Base-by-base conservation (phyloP, 306 rosid species). In the Albizia julibrissin region DNA sequence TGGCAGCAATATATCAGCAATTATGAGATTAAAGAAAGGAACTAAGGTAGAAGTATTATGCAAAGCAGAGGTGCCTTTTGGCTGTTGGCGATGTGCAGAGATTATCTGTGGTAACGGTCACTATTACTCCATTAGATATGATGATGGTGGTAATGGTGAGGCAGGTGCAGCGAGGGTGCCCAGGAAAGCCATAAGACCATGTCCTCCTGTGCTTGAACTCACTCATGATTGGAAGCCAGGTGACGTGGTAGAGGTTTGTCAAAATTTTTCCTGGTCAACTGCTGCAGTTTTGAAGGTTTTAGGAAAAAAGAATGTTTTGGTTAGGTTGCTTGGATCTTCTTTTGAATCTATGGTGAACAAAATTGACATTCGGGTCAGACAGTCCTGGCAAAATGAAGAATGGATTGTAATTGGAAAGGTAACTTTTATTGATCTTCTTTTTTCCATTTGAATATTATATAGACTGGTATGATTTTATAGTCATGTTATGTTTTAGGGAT, bases 331-430 rank as follows among this genome's bases (percentile, higher is more conserved):
- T 84, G 99, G 99, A 65, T 93, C 98, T 69, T 91, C 87, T 80
- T 18, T 79, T 80, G 94, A 94, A 78, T 87, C 86, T 79, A 88
- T 87, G 86, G 97, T 89, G 81, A 82, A 87, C 82, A 91, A 88
- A 80, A 84, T 81, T 46, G 91, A 94, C 81, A 88, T 96, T 69
- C 86, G 98, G 49, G 87, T 84, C 72, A 87, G 99, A 84, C 94
- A 87, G 82, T 92, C 89, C 75, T 95, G 97, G 96, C 93, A 81
- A 75, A 91, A 89, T 88, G 94, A 79, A 82, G 83, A 87, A 82
- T 92, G 97, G 99, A 86, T 89, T 79, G 86, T 92, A 83, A 78
- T 92, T 24, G 94, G 95, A 86, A 89, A 94, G 97, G 99, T 91
- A 90, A 77, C 34, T 77, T 77, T 42, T 6, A 24, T 22, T 40